Evolutionary conservation across 257 asterid species (phyloP).

Genomic region (Nicotiana tomentosiformis): DNA sequence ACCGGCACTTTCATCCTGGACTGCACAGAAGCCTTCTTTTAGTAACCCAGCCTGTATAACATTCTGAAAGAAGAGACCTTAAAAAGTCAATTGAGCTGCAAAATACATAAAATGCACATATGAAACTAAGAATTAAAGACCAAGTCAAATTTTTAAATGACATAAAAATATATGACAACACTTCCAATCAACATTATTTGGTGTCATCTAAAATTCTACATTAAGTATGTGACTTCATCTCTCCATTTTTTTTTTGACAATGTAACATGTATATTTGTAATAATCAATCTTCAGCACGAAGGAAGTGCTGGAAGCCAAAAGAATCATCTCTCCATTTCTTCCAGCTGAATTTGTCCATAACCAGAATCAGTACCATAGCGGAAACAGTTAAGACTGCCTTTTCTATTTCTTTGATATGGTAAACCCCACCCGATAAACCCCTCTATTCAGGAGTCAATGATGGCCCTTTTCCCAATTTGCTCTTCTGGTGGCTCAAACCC

Average conservation of each 20-base stretch:
- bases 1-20: constrained; percentile 99
- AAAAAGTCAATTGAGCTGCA: constrained; percentile 13
- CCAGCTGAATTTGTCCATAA: background rate
- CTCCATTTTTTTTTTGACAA: too few species aligned
- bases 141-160: constrained; percentile 7
- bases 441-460: background rate
- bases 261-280: too few species aligned
- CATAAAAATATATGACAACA: background rate
- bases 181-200: background rate
- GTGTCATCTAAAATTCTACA: background rate
- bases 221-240: background rate
- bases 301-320: too few species aligned
- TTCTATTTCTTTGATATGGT: background rate
- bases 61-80: constrained; percentile 35
- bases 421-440: background rate
- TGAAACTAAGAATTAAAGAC: background rate
- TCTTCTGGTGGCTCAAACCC: background rate
- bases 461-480: background rate
- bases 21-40: constrained; percentile 74
- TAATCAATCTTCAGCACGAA: too few species aligned
- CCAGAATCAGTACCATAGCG: background rate
- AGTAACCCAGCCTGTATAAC: constrained; percentile 87
- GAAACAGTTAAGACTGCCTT: background rate
- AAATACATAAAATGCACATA: constrained; percentile 7
- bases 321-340: background rate